Evolutionary conservation across 495 filamentous ascomycete genomes (phyloP).

Genomic region (Recurvomyces mirabilis): DNA sequence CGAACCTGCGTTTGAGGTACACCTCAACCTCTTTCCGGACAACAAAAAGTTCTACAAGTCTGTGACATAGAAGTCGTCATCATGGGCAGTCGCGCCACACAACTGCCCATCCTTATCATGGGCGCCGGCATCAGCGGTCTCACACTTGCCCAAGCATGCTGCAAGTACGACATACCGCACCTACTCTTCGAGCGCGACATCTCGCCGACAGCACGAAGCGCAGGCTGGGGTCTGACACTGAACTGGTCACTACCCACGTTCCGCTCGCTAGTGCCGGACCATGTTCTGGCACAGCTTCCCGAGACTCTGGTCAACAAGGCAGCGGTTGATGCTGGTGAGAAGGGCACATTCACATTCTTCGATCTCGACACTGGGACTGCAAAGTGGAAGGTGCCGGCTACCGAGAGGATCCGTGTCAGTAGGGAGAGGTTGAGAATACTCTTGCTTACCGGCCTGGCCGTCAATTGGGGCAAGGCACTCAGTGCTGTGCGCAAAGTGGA

Average conservation of each 20-base stretch:
- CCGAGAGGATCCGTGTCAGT: conserved; percentile 39
- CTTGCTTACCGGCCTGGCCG: conserved; percentile 38
- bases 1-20: no score
- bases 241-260: conserved; percentile 29
- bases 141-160: conserved; percentile 4
- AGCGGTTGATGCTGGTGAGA: conserved; percentile 34
- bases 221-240: conserved; percentile 50
- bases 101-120: conserved; percentile 3
- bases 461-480: conserved; percentile 28
- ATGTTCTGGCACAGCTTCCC: conserved; percentile 37
- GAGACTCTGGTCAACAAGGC: conserved; percentile 43
- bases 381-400: conserved; percentile 39
- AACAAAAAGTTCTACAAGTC: no score
- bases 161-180: conserved; percentile 30
- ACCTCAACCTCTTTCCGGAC: no score
- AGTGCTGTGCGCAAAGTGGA: neutral
- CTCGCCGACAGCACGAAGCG: conserved; percentile 32
- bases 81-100: neutral
- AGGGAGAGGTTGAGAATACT: conserved; percentile 38
- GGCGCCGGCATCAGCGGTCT: conserved; percentile 6
- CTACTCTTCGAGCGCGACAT: conserved; percentile 46
- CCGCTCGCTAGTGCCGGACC: conserved; percentile 38
- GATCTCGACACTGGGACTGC: conserved; percentile 40
- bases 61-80: no score
- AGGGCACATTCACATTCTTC: conserved; percentile 43